Evolutionary conservation across 495 filamentous ascomycete genomes (phyloP).

Genomic region (Poronia punctata): DNA sequence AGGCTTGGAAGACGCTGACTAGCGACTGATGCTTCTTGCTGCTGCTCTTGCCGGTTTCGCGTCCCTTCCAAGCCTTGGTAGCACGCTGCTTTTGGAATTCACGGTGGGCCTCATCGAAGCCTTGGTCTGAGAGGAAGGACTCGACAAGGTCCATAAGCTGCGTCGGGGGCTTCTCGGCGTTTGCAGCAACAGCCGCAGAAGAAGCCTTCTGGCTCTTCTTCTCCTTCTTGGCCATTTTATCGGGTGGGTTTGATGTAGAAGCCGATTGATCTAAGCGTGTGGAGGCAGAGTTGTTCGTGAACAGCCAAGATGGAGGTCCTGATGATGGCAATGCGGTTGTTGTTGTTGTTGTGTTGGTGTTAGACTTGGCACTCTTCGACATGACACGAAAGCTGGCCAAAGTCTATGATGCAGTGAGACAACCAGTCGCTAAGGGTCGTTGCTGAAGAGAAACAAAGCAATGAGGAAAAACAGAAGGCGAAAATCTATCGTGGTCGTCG

Average conservation of each 20-base stretch:
- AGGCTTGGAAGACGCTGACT: constrained; percentile 38
- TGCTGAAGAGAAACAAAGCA: not conserved
- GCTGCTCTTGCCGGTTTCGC: constrained; percentile 17
- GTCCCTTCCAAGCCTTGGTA: constrained; percentile 37
- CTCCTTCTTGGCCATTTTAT: constrained; percentile 16
- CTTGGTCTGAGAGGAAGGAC: constrained; percentile 58
- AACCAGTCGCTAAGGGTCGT: no score
- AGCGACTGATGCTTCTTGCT: constrained; percentile 32
- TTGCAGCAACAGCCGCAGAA: constrained; percentile 7
- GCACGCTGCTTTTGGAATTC: constrained; percentile 53
- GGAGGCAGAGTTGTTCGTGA: constrained; percentile 33
- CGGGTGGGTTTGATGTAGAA: constrained; percentile 17
- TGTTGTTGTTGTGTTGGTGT: constrained; percentile 2
- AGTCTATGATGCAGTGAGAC: no score
- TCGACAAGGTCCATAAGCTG: constrained; percentile 61
- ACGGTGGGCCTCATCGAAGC: constrained; percentile 51
- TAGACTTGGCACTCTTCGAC: constrained; percentile 11
- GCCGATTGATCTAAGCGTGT: constrained; percentile 7
- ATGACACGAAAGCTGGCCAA: constrained; percentile 16
- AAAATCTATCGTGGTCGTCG: no score
- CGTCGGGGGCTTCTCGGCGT: constrained; percentile 36
- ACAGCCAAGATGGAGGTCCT: constrained; percentile 37
- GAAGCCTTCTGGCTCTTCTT: constrained; percentile 19
- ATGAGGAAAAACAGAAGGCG: constrained; percentile 3
- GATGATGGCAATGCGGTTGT: constrained; percentile 10